Base-by-base conservation (phyloP, 106 monocot genomes). In the Acorus calamus region DNA sequence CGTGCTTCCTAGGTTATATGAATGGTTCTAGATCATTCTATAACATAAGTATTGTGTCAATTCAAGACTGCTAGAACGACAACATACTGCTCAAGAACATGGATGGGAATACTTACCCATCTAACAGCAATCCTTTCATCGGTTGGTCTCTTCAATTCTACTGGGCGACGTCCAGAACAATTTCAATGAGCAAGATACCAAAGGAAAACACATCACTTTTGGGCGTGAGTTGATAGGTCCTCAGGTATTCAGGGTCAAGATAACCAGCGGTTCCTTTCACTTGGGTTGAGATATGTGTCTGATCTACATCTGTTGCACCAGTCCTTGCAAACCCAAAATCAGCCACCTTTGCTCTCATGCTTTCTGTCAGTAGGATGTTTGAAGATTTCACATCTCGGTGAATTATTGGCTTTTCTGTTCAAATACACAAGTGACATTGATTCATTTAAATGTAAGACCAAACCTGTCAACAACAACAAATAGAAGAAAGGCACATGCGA, bases 141-240 rank as follows among this genome's bases (percentile, higher is more conserved):
- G 4, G 48, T 45, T 57, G 48, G 12, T 67, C 66, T 77, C 64
- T 71, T 85, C 58, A 80, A 42, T 47, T 92, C 92, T 13, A 92
- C 84, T 0, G 92, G 85, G 43, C 92, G 84, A 10, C 92, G 74
- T n/a, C 66, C 92, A 49, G 92, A 88, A 88, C 59, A 52, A 92
- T 88, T 80, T 92, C 92, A 42, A 92, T 13, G 8, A 88, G 73
- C 73, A 92, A 74, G 55, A 92, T 81, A 11, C 92, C 92, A 67
- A 82, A 92, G 46, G 92, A 88, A 56, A 80, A 92, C 4, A 88
- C 92, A 61, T 92, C 92, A 44, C 92, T 92, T 73, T 92, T 92
- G 2, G 92, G 79, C 28, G 88, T 92, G 9, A 92, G 71, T 43
- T 88, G 65, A 65, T 75, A 80, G 4, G 88, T 92, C 55, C 65